Conservation (phyloP, 2,329 filamentous ascomycete genomes). For the Ascosphaera aggregata region DNA sequence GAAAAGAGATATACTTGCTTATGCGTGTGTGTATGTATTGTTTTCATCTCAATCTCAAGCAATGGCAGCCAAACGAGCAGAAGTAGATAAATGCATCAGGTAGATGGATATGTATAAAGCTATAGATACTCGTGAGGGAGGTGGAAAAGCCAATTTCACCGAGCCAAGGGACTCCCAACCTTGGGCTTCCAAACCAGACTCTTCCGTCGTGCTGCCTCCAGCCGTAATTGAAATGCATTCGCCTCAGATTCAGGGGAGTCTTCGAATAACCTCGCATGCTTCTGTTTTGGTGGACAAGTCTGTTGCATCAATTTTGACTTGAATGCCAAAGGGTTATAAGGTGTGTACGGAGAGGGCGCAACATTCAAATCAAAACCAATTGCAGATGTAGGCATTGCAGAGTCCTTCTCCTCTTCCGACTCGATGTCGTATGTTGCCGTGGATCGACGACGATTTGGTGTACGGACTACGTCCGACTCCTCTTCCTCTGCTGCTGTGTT, state of each 20-base stretch:
- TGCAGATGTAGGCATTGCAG: conserved; percentile 2
- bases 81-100: background rate
- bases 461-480: background rate
- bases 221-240: conserved; percentile 28
- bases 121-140: background rate
- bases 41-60: too few relatives aligned
- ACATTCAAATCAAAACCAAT: conserved; percentile 15
- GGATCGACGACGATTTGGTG: background rate
- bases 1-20: too few relatives aligned
- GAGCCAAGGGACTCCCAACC: conserved; percentile 46
- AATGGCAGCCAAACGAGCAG: too few relatives aligned
- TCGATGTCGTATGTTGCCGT: conserved; percentile 1
- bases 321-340: conserved; percentile 20
- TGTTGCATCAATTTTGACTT: conserved; percentile 23
- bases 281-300: conserved; percentile 31
- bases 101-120: background rate
- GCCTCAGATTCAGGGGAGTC: background rate
- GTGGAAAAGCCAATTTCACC: conserved; percentile 6
- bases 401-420: conserved; percentile 1
- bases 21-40: too few relatives aligned
- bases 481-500: background rate
- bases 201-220: conserved; percentile 52
- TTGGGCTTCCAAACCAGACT: conserved; percentile 58
- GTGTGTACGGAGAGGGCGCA: conserved; percentile 22
- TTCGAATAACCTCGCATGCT: conserved; percentile 6